phyloP scores from a whole-genome alignment of 1,284 basidiomycete genomes.

The Takashimella tepidaria region DNA sequence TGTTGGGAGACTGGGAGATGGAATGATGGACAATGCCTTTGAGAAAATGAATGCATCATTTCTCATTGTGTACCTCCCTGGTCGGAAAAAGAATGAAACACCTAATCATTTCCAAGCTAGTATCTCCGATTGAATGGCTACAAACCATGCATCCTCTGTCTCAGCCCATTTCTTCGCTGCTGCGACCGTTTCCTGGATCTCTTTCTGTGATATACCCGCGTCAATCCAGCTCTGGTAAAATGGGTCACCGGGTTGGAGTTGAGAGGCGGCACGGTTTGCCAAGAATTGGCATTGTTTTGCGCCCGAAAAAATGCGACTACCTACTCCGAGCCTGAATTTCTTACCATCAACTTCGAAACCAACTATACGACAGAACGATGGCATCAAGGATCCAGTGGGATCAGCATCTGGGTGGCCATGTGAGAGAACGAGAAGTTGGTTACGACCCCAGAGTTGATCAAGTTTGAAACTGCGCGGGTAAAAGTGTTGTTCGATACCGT shows the following conservation, averaged over 20 bases:
- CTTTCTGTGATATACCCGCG: constrained; percentile 2
- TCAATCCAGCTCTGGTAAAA: constrained; percentile 2
- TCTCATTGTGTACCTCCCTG: too few species aligned
- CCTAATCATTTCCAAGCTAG: constrained; percentile 2
- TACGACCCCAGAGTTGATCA: neutral
- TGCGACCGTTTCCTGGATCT: constrained; percentile 1
- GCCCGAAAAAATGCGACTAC: constrained; percentile 1
- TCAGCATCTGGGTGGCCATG: neutral
- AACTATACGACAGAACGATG: neutral
- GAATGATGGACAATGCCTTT: too few species aligned
- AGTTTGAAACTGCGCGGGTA: constrained; percentile 3
- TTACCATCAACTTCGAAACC: constrained; percentile 1
- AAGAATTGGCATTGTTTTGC: constrained; percentile 2
- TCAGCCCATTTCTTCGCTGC: constrained; percentile 3
- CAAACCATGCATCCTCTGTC: constrained; percentile 9
- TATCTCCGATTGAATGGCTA: constrained; percentile 9
- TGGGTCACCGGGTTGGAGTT: neutral
- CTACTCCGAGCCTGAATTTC: neutral
- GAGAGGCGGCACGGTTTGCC: neutral
- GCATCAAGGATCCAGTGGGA: constrained; percentile 4
- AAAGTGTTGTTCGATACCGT: constrained; percentile 1
- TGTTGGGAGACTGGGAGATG: too few species aligned
- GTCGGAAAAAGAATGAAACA: too few species aligned
- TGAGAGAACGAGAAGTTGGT: neutral
- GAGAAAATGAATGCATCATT: too few species aligned